Conservation (phyloP, 192 early-diverging fungal species). For the Geranomyces variabilis region DNA sequence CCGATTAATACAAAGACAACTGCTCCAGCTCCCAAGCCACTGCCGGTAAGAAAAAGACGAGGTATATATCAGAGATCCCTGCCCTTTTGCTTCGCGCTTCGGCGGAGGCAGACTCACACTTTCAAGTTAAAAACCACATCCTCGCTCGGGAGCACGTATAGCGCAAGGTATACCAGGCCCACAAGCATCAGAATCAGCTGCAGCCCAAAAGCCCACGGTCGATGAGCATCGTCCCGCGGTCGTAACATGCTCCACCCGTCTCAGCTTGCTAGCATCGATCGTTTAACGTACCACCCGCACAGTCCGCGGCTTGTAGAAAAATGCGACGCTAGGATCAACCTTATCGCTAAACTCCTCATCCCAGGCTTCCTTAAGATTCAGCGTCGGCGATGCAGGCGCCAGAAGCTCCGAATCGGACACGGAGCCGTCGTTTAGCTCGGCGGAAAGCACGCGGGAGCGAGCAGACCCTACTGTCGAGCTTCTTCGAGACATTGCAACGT, state of each 20-base stretch:
- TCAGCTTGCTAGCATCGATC: no score
- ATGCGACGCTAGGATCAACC: slow-evolving; percentile 46
- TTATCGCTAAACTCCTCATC: slow-evolving; percentile 47
- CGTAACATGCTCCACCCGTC: no score
- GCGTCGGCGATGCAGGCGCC: slow-evolving; percentile 17
- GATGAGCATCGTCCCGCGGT: no score
- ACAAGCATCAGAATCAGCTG: slow-evolving; percentile 41
- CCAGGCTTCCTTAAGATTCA: slow-evolving; percentile 41
- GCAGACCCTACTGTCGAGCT: slow-evolving; percentile 1
- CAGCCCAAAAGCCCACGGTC: no score
- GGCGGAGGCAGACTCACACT: slow-evolving; percentile 30
- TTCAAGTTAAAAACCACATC: slow-evolving; percentile 50
- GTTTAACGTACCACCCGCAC: slow-evolving; percentile 33
- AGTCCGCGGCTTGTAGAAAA: slow-evolving; percentile 54
- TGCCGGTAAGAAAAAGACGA: not conserved
- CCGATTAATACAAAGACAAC: slow-evolving; percentile 77
- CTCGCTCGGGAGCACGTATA: slow-evolving; percentile 38
- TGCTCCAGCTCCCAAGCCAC: slow-evolving; percentile 36
- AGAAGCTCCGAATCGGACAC: slow-evolving; percentile 34
- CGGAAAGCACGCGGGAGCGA: not conserved
- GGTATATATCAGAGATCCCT: not conserved
- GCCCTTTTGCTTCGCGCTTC: not conserved
- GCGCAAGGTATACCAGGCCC: slow-evolving; percentile 44
- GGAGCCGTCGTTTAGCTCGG: slow-evolving; percentile 29
- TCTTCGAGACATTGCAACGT: no score